These are phyloP conservation scores for Prosopis cineraria DNA, from an alignment of 306 rosid genomes.

Conservation along the genomic window DNA sequence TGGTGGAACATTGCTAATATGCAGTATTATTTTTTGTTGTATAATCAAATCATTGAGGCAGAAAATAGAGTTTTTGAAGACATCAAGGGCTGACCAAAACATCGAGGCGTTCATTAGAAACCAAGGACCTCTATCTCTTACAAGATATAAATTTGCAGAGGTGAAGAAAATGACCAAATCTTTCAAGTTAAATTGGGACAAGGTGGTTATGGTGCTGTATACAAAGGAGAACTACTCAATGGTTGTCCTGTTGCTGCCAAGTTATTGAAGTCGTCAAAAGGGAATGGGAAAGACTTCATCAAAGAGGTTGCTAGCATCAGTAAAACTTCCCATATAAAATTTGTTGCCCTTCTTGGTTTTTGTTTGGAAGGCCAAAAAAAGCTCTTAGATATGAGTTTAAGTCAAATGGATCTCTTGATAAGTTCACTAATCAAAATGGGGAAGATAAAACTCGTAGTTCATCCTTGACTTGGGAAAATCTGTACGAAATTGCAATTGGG, in stretches of 20 bases:
- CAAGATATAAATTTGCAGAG: slow-evolving; percentile 42
- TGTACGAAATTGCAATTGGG: slow-evolving; percentile 24
- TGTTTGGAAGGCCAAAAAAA: slow-evolving; percentile 30
- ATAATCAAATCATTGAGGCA: not conserved
- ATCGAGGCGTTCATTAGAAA: slow-evolving; percentile 41
- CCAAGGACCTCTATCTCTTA: slow-evolving; percentile 31
- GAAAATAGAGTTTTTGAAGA: not conserved
- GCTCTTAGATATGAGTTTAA: slow-evolving; percentile 40
- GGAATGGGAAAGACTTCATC: slow-evolving; percentile 48
- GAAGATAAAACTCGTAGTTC: not conserved
- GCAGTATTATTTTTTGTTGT: not conserved
- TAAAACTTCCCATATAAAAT: slow-evolving; percentile 54
- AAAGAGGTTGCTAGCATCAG: slow-evolving; percentile 56
- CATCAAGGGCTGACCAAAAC: slow-evolving; percentile 1
- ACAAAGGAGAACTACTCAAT: slow-evolving; percentile 39
- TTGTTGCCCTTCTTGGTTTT: slow-evolving; percentile 43
- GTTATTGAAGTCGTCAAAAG: slow-evolving; percentile 47
- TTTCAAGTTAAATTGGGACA: slow-evolving; percentile 40
- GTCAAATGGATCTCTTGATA: slow-evolving; percentile 39
- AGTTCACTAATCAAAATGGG: not conserved
- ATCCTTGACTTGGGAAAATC: slow-evolving; percentile 9
- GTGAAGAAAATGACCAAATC: slow-evolving; percentile 47
- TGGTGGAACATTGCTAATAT: not conserved
- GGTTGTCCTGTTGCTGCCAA: slow-evolving; percentile 47
- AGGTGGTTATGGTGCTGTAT: slow-evolving; percentile 54